Conservation (phyloP, 371 early-diverging fungal genomes). For the Mortierella sp. region DNA sequence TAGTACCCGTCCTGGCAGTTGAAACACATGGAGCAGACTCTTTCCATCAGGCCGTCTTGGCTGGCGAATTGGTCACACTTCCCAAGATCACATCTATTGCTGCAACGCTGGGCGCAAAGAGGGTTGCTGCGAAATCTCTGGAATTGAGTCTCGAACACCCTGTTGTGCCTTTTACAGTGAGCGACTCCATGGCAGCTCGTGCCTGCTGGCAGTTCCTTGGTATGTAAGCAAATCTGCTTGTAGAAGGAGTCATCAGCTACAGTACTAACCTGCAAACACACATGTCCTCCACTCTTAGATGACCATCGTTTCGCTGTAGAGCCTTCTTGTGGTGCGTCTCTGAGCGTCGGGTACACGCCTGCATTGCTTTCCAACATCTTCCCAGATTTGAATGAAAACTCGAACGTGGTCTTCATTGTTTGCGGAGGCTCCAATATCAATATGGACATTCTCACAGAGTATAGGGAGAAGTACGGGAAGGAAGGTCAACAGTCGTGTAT, state of each 20-base stretch:
- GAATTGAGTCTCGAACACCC: conserved; percentile 68
- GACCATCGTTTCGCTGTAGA: conserved; percentile 68
- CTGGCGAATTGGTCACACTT: conserved; percentile 64
- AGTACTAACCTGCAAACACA: background rate
- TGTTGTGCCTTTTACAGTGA: conserved; percentile 69
- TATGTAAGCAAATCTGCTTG: conserved; percentile 22
- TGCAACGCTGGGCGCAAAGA: conserved; percentile 62
- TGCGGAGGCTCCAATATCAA: conserved; percentile 71
- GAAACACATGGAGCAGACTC: conserved; percentile 81
- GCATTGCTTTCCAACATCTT: conserved; percentile 62
- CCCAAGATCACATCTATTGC: conserved; percentile 67
- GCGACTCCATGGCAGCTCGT: conserved; percentile 69
- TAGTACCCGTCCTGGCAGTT: conserved; percentile 75
- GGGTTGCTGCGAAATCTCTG: conserved; percentile 63
- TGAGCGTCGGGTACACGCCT: conserved; percentile 66
- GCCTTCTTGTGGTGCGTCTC: conserved; percentile 67
- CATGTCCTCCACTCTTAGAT: conserved; percentile 47
- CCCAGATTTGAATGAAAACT: conserved; percentile 59
- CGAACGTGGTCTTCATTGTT: conserved; percentile 66
- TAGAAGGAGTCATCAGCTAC: background rate
- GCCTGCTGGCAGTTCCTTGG: conserved; percentile 67
- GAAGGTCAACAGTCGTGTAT: conserved; percentile 60
- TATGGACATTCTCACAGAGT: conserved; percentile 60
- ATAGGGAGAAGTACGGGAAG: conserved; percentile 57
- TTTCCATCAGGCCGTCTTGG: conserved; percentile 73